Evolutionary conservation across 108 stramenopile genomes (phyloP), one percentile per base, ranked within the genome.

Genomic region (Aurantiochytrium sp.): DNA sequence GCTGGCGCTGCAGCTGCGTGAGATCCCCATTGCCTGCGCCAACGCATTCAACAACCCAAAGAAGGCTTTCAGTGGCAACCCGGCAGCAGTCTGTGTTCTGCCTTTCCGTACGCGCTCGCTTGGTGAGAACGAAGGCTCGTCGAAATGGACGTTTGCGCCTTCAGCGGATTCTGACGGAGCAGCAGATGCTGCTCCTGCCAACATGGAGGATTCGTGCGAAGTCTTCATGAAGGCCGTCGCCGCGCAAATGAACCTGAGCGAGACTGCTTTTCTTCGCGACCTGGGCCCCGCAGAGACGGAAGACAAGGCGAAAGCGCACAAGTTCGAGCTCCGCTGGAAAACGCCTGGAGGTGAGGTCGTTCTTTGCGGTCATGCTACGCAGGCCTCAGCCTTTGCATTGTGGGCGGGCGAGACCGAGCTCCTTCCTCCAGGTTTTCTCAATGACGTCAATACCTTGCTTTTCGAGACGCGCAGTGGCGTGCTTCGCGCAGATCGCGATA

Each of bases 51-150:
- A 95, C 18, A 88, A 53, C 12, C 76, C 89, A 16, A 25, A 47
- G 16, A 69, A 59, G 25, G 88, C 93, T 8, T 97, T 96, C 23
- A 92, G 93, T 44, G 99, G 99, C 8, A 99, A 99, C 89, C 96
- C 98, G 28, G 99, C 99, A 23, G 97, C 95, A 21, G 96, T 99
- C 42, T 97, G 98, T 12, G 83, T 98, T 10, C 88, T 96, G n/a
- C 88, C 88, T 16, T 35, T 29, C 44, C 29, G 25, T 5, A 88
- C 87, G 29, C 53, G 53, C 14, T 8, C 57, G 21, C 35, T 87
- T 25, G 58, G 12, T 14, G 60, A n/a, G 23, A 21, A 5, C 12
- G 60, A 16, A 8, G 14, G 14, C 14, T 57, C 88, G 16, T 12
- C 19, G n/a, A 5, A 43, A 28, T 87, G 44, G 83, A 45, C 49